Percentiles rank a stretch among this genome's conserved stretches.
These are phyloP conservation scores for Rhizophora apiculata DNA, from an alignment of 345 rosid genomes.

Conservation along the genomic window DNA sequence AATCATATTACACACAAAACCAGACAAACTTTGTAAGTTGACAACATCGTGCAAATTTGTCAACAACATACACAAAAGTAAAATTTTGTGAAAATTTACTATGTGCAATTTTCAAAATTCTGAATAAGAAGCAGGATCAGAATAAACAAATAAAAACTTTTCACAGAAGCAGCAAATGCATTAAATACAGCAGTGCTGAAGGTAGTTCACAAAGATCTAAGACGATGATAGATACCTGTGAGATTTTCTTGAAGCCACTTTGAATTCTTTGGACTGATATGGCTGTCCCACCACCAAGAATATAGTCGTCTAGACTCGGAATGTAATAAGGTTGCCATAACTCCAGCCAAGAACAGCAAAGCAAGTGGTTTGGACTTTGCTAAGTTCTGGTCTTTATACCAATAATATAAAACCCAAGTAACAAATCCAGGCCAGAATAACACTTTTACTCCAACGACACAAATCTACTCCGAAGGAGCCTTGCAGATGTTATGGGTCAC, in stretches of 20 bases:
- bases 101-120: too few species aligned
- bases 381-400: conserved; percentile 43
- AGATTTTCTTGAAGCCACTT: conserved; percentile 88
- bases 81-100: too few species aligned
- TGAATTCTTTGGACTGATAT: conserved; percentile 65
- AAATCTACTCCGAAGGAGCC: conserved; percentile 2
- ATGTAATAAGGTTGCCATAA: conserved; percentile 29
- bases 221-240: conserved; percentile 41
- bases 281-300: conserved; percentile 95
- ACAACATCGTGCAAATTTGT: too few species aligned
- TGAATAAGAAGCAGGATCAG: background rate
- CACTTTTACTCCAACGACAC: conserved; percentile 18
- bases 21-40: too few species aligned
- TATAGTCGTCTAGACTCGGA: conserved; percentile 36
- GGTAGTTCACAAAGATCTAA: conserved; percentile 1
- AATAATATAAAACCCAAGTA: conserved; percentile 40
- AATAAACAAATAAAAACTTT: background rate
- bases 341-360: conserved; percentile 45
- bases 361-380: conserved; percentile 61
- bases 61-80: too few species aligned
- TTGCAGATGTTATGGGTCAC: conserved; percentile 9
- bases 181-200: background rate
- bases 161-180: background rate
- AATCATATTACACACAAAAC: too few species aligned
- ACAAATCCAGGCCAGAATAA: conserved; percentile 72